phyloP scores from a whole-genome alignment of 2,329 filamentous ascomycete species.

The Gliomastix tumulicola region DNA sequence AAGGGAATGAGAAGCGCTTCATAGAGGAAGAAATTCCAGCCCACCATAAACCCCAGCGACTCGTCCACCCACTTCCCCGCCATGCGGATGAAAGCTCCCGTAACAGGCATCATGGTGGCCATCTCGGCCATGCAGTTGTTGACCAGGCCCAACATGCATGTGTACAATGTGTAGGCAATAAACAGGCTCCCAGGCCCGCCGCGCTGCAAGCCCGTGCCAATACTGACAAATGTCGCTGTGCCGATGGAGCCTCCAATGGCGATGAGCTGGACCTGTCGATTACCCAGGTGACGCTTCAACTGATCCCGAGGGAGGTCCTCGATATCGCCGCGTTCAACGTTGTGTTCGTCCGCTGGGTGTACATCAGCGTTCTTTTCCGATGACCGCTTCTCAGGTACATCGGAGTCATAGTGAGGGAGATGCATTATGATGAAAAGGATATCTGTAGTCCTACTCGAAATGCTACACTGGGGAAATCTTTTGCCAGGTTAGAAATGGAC shows the following conservation, averaged over 20 bases:
- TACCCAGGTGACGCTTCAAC: slow-evolving; percentile 31
- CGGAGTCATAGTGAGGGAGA: too few relatives aligned
- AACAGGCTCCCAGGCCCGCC: slow-evolving; percentile 36
- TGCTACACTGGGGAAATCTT: too few relatives aligned
- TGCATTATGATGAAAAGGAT: too few relatives aligned
- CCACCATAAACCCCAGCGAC: slow-evolving; percentile 44
- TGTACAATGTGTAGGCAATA: slow-evolving; percentile 46
- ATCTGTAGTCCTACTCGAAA: too few relatives aligned
- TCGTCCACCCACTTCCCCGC: slow-evolving; percentile 53
- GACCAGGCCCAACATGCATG: slow-evolving; percentile 43
- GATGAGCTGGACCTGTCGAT: slow-evolving; percentile 44
- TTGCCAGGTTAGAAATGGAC: too few relatives aligned
- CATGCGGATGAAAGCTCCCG: slow-evolving; percentile 51
- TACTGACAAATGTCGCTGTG: slow-evolving; percentile 47
- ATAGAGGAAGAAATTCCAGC: slow-evolving; percentile 45
- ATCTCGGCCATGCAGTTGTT: slow-evolving; percentile 57
- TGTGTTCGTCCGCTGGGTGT: too few relatives aligned
- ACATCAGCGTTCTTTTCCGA: too few relatives aligned
- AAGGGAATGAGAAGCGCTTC: slow-evolving; percentile 42
- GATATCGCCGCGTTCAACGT: too few relatives aligned
- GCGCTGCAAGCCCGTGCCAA: slow-evolving; percentile 36
- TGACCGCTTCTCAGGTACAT: too few relatives aligned
- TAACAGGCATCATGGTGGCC: slow-evolving; percentile 49
- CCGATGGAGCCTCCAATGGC: slow-evolving; percentile 45
- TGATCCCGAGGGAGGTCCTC: too few relatives aligned